A percentile compares a stretch with the other conserved stretches of the same genome.
Conservation (phyloP, 73 alveolate species). For the Tetrahymena borealis region DNA sequence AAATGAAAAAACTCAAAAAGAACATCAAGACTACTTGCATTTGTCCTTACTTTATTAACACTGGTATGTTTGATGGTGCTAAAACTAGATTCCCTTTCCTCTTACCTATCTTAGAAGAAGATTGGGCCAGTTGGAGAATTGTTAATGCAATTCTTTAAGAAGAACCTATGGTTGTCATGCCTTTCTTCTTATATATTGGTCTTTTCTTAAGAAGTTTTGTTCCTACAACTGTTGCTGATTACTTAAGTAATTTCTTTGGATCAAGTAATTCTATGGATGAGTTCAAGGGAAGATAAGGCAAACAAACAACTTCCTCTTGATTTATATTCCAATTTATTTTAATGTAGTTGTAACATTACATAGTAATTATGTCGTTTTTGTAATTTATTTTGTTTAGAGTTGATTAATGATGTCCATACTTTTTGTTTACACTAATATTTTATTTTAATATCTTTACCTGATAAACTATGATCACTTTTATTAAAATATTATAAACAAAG, state of each 20-base stretch:
- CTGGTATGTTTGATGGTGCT: conserved; percentile 87
- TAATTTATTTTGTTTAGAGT: too few species aligned
- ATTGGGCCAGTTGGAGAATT: conserved; percentile 57
- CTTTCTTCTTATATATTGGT: conserved; percentile 20
- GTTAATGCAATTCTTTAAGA: conserved; percentile 61
- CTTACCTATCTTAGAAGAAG: conserved; percentile 56
- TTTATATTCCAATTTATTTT: background rate
- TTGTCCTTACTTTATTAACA: conserved; percentile 74
- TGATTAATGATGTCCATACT: too few species aligned
- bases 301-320: background rate
- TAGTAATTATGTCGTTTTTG: too few species aligned
- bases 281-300: conserved; percentile 52
- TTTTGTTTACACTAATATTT: too few species aligned
- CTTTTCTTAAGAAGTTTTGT: conserved; percentile 41
- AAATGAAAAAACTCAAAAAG: conserved; percentile 42
- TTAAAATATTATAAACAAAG: too few species aligned
- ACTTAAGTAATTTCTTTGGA: conserved; percentile 45
- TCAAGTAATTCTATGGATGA: conserved; percentile 50
- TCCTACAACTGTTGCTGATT: conserved; percentile 45
- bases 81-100: conserved; percentile 45
- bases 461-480: too few species aligned
- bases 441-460: too few species aligned
- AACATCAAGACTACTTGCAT: conserved; percentile 73
- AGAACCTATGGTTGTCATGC: conserved; percentile 60
- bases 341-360: too few species aligned